A percentile compares a stretch with the other conserved stretches of the same genome.
These are phyloP conservation scores for Candida golubevii DNA, from an alignment of 805 yeast genomes.

Conservation along the genomic window DNA sequence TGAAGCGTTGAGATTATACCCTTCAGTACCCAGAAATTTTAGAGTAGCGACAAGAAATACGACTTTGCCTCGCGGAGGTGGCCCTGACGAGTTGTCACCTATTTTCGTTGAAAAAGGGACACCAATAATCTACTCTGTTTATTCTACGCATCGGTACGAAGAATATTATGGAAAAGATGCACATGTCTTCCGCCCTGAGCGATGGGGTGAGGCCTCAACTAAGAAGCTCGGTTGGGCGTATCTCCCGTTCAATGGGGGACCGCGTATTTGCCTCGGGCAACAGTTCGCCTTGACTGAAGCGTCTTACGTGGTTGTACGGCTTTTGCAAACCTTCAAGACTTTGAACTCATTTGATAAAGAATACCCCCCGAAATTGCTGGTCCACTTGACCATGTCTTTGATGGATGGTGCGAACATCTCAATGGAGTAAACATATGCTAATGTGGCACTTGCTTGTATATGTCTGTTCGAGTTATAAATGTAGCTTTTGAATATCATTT, in stretches of 20 bases:
- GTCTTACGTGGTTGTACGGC: slow-evolving; percentile 17
- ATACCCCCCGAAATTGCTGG: slow-evolving; percentile 14
- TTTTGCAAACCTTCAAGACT: slow-evolving; percentile 16
- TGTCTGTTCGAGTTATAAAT: not conserved
- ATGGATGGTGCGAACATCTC: slow-evolving; percentile 14
- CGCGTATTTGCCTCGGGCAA: slow-evolving; percentile 23
- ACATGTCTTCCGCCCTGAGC: slow-evolving; percentile 42
- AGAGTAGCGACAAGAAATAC: slow-evolving; percentile 45
- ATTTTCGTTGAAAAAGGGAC: slow-evolving; percentile 42
- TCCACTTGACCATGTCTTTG: slow-evolving; percentile 17
- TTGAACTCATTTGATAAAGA: slow-evolving; percentile 7
- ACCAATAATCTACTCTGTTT: slow-evolving; percentile 34
- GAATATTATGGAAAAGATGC: slow-evolving; percentile 43
- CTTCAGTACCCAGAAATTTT: slow-evolving; percentile 48
- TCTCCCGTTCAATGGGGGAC: slow-evolving; percentile 23
- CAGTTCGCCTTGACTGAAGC: slow-evolving; percentile 24
- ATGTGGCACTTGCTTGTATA: not conserved
- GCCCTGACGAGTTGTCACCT: slow-evolving; percentile 33
- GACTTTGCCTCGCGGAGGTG: slow-evolving; percentile 50
- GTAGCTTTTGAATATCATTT: no score
- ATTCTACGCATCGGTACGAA: slow-evolving; percentile 39
- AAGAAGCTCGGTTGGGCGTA: slow-evolving; percentile 21
- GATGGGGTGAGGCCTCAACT: slow-evolving; percentile 36
- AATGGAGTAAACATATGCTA: not conserved
- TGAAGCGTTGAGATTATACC: slow-evolving; percentile 48